These are phyloP conservation scores for Vigna hirtella DNA, from an alignment of 306 rosid genomes.

Conservation along the genomic window DNA sequence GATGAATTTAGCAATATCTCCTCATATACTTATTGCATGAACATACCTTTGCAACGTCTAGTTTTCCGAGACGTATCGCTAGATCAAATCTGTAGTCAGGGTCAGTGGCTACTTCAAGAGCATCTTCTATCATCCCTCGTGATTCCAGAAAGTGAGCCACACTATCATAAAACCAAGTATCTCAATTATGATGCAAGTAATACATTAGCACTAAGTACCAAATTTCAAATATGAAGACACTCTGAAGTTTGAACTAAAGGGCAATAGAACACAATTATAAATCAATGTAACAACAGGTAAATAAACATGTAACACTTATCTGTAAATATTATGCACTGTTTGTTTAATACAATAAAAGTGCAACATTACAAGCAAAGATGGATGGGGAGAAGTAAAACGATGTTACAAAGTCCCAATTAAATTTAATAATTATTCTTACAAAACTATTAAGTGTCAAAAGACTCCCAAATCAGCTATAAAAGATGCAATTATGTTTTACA, in stretches of 20 bases:
- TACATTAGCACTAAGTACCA: conserved; percentile 21
- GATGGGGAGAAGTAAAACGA: conserved; percentile 26
- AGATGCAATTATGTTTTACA: not conserved
- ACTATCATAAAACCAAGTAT: conserved; percentile 53
- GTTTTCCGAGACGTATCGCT: conserved; percentile 93
- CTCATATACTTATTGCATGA: conserved; percentile 31
- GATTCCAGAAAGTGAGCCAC: conserved; percentile 99
- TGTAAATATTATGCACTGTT: conserved; percentile 23
- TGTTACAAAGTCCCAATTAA: conserved; percentile 11
- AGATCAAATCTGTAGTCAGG: conserved; percentile 96
- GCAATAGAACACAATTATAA: conserved; percentile 25
- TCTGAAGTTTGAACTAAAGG: conserved; percentile 23
- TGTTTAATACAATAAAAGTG: conserved; percentile 31
- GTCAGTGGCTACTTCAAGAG: conserved; percentile 97
- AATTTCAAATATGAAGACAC: conserved; percentile 33
- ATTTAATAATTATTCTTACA: conserved; percentile 10
- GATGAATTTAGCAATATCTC: conserved; percentile 22
- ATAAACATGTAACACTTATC: conserved; percentile 21
- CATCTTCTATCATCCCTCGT: conserved; percentile 98
- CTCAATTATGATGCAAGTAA: conserved; percentile 42
- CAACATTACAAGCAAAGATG: conserved; percentile 27
- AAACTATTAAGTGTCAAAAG: conserved; percentile 26
- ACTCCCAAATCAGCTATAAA: conserved; percentile 30
- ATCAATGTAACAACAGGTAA: conserved; percentile 29
- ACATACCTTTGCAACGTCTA: conserved; percentile 90